Evolutionary conservation across 305 asterid species (phyloP).

Genomic region (Fraxinus xanthoxyloides): DNA sequence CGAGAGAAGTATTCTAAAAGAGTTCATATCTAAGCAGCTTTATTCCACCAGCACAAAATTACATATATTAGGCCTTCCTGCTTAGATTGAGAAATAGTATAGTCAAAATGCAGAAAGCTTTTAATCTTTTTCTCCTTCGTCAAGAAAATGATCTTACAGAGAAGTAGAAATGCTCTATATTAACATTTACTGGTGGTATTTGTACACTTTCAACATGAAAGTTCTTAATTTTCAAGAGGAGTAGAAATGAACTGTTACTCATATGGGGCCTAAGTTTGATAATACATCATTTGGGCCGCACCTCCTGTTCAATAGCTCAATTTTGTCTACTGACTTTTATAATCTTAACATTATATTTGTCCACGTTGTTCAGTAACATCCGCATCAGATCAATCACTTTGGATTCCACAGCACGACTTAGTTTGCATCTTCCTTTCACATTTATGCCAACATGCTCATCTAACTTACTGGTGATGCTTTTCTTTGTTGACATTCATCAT

Average conservation of each 20-base stretch:
- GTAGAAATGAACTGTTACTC: not conserved
- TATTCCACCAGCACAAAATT: not conserved
- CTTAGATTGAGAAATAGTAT: not conserved
- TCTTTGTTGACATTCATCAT: not conserved
- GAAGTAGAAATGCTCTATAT: not conserved
- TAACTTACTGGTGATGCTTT: not conserved
- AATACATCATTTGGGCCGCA: not conserved
- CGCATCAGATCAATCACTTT: not conserved
- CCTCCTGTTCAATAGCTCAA: not conserved
- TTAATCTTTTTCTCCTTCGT: not conserved
- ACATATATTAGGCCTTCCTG: not conserved
- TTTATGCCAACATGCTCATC: not conserved
- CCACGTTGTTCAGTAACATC: not conserved
- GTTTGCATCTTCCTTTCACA: not conserved
- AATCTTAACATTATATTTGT: not conserved
- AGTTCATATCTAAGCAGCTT: not conserved
- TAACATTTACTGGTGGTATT: not conserved
- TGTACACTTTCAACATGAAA: not conserved
- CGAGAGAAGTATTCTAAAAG: not conserved
- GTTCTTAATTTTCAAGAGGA: not conserved
- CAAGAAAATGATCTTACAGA: not conserved
- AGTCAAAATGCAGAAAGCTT: not conserved
- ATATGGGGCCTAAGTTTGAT: not conserved
- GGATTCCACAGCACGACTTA: not conserved
- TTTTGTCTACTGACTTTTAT: not conserved